These are phyloP conservation scores for Solanum pennellii DNA, from an alignment of 257 asterid species.

Conservation along the genomic window DNA sequence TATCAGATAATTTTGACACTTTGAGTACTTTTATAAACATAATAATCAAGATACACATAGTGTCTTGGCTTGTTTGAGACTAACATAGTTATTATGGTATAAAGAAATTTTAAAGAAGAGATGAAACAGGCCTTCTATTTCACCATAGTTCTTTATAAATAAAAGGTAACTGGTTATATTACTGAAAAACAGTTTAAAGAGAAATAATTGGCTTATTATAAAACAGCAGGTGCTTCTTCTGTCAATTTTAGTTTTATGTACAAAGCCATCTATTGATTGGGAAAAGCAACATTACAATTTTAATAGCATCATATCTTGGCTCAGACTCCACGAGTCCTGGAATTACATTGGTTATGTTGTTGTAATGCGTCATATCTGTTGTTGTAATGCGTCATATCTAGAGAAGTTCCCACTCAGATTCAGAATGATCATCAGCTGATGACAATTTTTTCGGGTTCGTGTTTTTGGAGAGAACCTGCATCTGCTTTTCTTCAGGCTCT, in stretches of 20 bases:
- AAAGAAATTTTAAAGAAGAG: not conserved
- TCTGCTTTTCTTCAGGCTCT: not conserved
- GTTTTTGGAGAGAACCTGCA: not conserved
- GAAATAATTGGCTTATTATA: not conserved
- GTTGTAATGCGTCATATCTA: not conserved
- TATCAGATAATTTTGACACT: too few relatives aligned
- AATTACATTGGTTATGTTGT: not conserved
- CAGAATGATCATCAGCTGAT: conserved; percentile 4
- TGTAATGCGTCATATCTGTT: not conserved
- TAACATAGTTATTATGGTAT: not conserved
- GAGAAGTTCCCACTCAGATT: conserved; percentile 36
- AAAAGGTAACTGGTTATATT: not conserved
- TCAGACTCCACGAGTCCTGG: not conserved
- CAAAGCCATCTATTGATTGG: not conserved
- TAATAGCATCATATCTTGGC: not conserved
- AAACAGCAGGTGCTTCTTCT: not conserved
- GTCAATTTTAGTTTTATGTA: not conserved
- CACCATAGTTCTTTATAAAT: not conserved
- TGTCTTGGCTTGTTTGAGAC: not conserved
- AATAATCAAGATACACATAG: not conserved
- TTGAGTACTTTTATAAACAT: not conserved
- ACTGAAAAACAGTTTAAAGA: not conserved
- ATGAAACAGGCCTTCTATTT: not conserved
- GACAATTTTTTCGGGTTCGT: not conserved
- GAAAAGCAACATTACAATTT: not conserved